Conservation (phyloP, 192 early-diverging fungal genomes). For the Linnemannia elongata region DNA sequence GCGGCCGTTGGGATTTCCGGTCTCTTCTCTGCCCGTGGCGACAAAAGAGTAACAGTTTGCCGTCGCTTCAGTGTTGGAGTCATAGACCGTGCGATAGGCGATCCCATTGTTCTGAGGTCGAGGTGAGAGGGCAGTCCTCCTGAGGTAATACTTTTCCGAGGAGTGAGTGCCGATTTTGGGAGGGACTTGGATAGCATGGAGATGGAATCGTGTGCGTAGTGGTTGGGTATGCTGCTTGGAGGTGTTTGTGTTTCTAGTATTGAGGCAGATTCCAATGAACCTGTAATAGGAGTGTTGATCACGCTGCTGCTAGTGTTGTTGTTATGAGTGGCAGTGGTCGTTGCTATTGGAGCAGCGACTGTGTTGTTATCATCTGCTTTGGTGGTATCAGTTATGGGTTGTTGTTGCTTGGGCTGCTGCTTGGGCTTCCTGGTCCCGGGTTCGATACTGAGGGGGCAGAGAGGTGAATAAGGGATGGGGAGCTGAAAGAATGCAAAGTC, state of each 20-base stretch:
- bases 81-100: slow-evolving; percentile 4
- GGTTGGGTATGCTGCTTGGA: neutral
- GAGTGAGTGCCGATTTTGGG: slow-evolving; percentile 5
- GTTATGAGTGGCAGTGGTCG: neutral
- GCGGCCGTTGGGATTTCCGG: neutral
- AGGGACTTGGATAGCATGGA: neutral
- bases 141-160: neutral
- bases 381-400: neutral
- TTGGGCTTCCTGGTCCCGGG: slow-evolving; percentile 48
- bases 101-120: neutral
- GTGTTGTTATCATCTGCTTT: neutral
- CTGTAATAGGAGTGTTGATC: neutral
- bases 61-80: slow-evolving; percentile 36
- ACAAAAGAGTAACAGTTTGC: slow-evolving; percentile 45
- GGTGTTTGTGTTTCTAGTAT: neutral
- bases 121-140: neutral
- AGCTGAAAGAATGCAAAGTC: slow-evolving; percentile 83
- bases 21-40: slow-evolving; percentile 28
- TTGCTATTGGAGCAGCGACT: neutral
- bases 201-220: neutral
- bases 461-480: slow-evolving; percentile 66
- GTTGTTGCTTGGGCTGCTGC: slow-evolving; percentile 7
- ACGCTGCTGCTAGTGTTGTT: neutral
- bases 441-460: slow-evolving; percentile 64
- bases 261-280: neutral